Evolutionary conservation across 306 rosid genomes (phyloP), one percentile per base, ranked within the genome.

Genomic region (Acacia acuminata): DNA sequence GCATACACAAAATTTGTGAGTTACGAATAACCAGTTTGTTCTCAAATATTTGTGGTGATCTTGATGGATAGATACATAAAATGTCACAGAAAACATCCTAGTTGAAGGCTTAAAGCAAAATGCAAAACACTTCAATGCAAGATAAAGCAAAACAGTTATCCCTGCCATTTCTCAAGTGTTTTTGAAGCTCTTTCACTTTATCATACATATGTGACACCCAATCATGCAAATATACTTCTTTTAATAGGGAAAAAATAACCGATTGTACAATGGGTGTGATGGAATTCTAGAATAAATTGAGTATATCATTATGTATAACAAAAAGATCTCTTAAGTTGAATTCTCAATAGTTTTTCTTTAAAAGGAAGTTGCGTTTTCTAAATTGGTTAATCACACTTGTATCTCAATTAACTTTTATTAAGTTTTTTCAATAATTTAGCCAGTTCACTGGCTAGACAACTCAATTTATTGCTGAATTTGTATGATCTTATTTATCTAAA

Each of bases 1-100:
- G 98, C 98, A 67, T 96, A 96, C 82, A 91, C 99, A 73, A 96
- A 96, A 90, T 96, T 96, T 88, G 99, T 96, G 85, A 89, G 98
- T 82, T 50, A 30, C 61, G 34, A 51, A 77, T 38, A 42, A 51
- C 36, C 83, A 25, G 51, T 82, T 71, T 56, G 38, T 66, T 63
- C 15, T 56, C 19, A 34, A 19, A 48, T 51, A 53, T 19, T 30
- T 50, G 65, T 19, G 2, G 61, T 8, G 43, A 16, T 53, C 66
- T 10, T 74, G 17, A 4, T 75, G 68, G 68, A 53, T n/a, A 38
- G 30, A 14, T 17, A 30, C 51, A 38, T 56, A 15, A 34, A 16
- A 82, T 64, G 60, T 44, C 65, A 22, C 64, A 75, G 71, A 73
- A 73, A 70, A 75, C 17, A 13, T 71, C 72, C 40, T 45, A 17